Conservation (phyloP, 164 flowering plant species). For the Amborella trichopoda region DNA sequence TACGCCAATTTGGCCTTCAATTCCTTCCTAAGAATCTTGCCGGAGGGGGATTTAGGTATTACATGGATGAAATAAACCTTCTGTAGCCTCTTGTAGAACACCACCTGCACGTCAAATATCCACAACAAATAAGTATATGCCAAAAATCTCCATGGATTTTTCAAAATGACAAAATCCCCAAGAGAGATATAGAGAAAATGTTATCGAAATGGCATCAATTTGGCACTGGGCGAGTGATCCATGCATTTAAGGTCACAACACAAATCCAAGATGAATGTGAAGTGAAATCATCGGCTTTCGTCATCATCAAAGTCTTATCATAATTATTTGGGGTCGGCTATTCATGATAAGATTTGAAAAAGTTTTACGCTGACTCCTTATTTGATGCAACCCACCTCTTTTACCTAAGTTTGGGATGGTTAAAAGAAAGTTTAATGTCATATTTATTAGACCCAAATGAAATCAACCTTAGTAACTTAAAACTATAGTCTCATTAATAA, state of each 20-base stretch:
- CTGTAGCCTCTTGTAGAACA: conserved; percentile 71
- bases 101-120: conserved; percentile 35
- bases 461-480: too few relatives aligned
- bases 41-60: conserved; percentile 75
- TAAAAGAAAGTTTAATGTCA: too few relatives aligned
- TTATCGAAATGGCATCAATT: background rate
- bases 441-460: too few relatives aligned
- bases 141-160: background rate
- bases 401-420: too few relatives aligned
- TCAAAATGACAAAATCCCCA: background rate
- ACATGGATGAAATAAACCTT: conserved; percentile 55
- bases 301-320: too few relatives aligned
- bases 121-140: background rate
- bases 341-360: too few relatives aligned
- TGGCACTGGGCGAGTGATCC: background rate
- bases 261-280: too few relatives aligned
- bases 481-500: too few relatives aligned
- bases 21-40: conserved; percentile 75
- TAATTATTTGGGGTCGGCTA: too few relatives aligned
- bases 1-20: conserved; percentile 54
- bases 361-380: too few relatives aligned
- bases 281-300: too few relatives aligned
- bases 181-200: background rate
- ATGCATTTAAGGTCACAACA: background rate
- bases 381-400: too few relatives aligned